phyloP scores from a whole-genome alignment of 495 filamentous ascomycete species.

The Hypoxylon fragiforme region DNA sequence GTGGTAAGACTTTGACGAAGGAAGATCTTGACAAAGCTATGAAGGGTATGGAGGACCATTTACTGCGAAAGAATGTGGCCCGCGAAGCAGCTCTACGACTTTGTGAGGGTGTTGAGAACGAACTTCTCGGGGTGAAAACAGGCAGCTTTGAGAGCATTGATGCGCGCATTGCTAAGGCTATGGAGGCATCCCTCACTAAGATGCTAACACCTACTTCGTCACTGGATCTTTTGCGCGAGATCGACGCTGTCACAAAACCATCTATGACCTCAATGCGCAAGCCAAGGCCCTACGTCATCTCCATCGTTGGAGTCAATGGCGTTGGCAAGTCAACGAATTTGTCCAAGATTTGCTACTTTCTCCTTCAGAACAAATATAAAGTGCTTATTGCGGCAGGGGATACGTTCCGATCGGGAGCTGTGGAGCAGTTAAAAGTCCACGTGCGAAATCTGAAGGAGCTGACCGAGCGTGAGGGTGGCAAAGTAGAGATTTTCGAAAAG shows the following conservation, averaged over 20 bases:
- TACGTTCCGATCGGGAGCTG: constrained; percentile 95
- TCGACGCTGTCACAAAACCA: constrained; percentile 74
- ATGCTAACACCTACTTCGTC: constrained; percentile 96
- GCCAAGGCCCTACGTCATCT: constrained; percentile 88
- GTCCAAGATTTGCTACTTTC: constrained; percentile 95
- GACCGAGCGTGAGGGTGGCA: constrained; percentile 75
- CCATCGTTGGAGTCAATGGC: constrained; percentile 96
- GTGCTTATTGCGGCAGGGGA: constrained; percentile 96
- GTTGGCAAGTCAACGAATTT: constrained; percentile 97
- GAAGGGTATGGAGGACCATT: constrained; percentile 93
- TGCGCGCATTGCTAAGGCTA: constrained; percentile 75
- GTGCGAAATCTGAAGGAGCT: constrained; percentile 88
- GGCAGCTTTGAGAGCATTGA: constrained; percentile 91
- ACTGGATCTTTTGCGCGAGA: constrained; percentile 90
- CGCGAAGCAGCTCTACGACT: constrained; percentile 90
- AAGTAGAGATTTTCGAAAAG: constrained; percentile 90
- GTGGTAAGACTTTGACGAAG: constrained; percentile 87
- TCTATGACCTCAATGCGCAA: constrained; percentile 56
- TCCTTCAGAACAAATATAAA: constrained; percentile 93
- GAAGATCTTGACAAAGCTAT: constrained; percentile 87
- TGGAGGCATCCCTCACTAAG: constrained; percentile 87
- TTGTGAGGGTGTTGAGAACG: constrained; percentile 86
- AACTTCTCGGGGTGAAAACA: constrained; percentile 88
- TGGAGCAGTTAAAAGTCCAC: constrained; percentile 95
- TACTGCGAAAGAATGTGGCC: constrained; percentile 94